These are phyloP conservation scores for Karstenula rhodostoma DNA, from an alignment of 2,329 filamentous ascomycete species.

Conservation along the genomic window DNA sequence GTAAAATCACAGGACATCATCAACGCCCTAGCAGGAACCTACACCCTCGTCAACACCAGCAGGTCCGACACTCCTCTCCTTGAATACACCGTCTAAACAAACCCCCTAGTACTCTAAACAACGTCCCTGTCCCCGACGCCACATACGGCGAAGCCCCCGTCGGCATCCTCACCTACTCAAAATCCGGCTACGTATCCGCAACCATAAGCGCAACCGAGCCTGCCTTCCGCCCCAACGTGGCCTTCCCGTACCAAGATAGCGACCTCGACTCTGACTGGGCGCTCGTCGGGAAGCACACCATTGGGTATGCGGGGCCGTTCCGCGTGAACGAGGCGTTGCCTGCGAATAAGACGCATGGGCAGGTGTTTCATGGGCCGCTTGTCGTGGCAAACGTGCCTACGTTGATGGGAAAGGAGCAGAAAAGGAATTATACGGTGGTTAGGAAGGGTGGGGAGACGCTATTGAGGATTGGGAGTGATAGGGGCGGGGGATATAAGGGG, in stretches of 20 bases:
- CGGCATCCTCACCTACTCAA: constrained; percentile 39
- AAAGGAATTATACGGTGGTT: constrained; percentile 35
- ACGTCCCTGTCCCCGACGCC: constrained; percentile 28
- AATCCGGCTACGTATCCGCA: constrained; percentile 36
- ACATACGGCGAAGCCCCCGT: constrained; percentile 33
- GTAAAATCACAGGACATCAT: constrained; percentile 21
- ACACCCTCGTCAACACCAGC: constrained; percentile 35
- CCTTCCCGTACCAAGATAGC: constrained; percentile 29
- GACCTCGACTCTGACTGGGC: constrained; percentile 40
- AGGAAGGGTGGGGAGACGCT: constrained; percentile 24
- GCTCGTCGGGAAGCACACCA: constrained; percentile 36
- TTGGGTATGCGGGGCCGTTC: constrained; percentile 38
- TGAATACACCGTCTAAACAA: no score
- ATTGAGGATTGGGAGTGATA: constrained; percentile 35
- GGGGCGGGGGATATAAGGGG: constrained; percentile 31
- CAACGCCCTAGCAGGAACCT: constrained; percentile 32
- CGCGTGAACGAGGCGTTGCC: constrained; percentile 25
- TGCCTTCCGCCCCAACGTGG: constrained; percentile 28
- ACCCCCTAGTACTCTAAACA: constrained; percentile 25
- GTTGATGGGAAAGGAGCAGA: constrained; percentile 29
- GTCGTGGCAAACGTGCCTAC: constrained; percentile 36
- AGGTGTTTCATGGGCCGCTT: constrained; percentile 39
- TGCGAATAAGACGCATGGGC: constrained; percentile 27
- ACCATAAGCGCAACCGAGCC: constrained; percentile 39
- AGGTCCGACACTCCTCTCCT: constrained; percentile 13